Evolutionary conservation across 352 stramenopile genomes (phyloP), one percentile per base, ranked within the genome.

Genomic region (Hyphochytrium catenoides): DNA sequence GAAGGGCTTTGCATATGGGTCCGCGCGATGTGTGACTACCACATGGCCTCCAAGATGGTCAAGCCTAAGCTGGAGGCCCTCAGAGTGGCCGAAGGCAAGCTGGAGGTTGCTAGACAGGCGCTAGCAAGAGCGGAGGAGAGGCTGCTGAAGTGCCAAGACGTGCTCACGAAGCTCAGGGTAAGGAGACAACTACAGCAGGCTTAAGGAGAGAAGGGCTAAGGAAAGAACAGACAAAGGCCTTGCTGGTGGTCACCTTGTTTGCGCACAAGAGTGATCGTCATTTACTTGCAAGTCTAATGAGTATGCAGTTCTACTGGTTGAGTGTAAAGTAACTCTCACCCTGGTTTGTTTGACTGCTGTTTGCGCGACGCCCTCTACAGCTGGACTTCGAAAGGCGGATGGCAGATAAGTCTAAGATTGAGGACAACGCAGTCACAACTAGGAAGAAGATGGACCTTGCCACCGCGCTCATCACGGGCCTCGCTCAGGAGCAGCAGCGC

Each of bases 61-160:
- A 88, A 89, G 45, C 77, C 77, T 1, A 91, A 91, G 42, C 56
- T 91, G 2, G 76, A 91, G 49, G 69, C 70, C n/a, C 49, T 93
- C n/a, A 46, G 63, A 3, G 65, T 89, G 14, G 63, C 73, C 2
- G 71, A 89, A 41, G 71, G 72, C 2, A 72, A 72, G 32, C 71
- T 90, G 23, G 68, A 82, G 37, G 67, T 68, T 1, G 74, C 74
- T 8, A 65, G 87, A 22, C 43, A 53, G 8, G 64, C 62, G 23
- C 51, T 91, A 3, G 51, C 63, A 23, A 49, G 57, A 2, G 73
- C 65, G 0, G 62, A 78, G 34, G 62, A 76, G 8, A 78, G 76
- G 27, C 50, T 76, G 2, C 39, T 58, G 9, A 59, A 62, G 29
- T 78, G 65, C 25, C 65, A 78, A 25, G 44, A 44, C 12, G 57